Base-by-base conservation (phyloP, 2,329 filamentous ascomycete species). In the Cordyceps militaris region DNA sequence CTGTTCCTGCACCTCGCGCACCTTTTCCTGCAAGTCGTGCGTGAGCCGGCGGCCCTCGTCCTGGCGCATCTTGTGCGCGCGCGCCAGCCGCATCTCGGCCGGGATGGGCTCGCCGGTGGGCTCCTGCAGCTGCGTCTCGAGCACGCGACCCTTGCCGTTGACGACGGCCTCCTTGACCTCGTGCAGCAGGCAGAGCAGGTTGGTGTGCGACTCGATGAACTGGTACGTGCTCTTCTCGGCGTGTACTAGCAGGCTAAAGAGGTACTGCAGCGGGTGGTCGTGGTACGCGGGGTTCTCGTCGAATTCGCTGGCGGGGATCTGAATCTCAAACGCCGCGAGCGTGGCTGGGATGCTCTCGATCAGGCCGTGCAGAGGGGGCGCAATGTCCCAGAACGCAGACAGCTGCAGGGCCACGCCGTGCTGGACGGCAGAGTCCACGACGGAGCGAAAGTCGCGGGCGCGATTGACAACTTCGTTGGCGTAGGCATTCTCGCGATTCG, bases 311-410 rank as follows among this genome's bases (percentile, higher is more conserved):
- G 80, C 69, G 0, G 94, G 92, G 47, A 97, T 91, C 64, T 88
- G 82, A 49, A 96, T 81, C 23, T 83, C 77, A 71, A 96, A 91
- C 6, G 71, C 74, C 9, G 72, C 70, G 11, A 84, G 71, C 44
- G 79, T 73, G 1, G 73, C 69, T 0, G 91, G 92, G 23, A 97
- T 86, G 65, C 88, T 88, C 60, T 96, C 89, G 11, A 96, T 80
- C 48, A 97, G 77, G 16, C 85, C 80, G 26, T 87, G 79, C 0
- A 99, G 79, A 3, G 86, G 85, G 3, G 94, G 94, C 1, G 92
- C 93, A 66, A 97, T 96, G 68, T 99, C 94, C 94, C 94, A 99
- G 70, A 97, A 99, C 0, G 93, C 92, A 10, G 88, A 92, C 2
- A 97, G 81, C 72, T 97, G 94, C 57, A 91, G 83, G 69, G 97